phyloP scores from a whole-genome alignment of 805 yeast genomes.

The Candida tibetensis region DNA sequence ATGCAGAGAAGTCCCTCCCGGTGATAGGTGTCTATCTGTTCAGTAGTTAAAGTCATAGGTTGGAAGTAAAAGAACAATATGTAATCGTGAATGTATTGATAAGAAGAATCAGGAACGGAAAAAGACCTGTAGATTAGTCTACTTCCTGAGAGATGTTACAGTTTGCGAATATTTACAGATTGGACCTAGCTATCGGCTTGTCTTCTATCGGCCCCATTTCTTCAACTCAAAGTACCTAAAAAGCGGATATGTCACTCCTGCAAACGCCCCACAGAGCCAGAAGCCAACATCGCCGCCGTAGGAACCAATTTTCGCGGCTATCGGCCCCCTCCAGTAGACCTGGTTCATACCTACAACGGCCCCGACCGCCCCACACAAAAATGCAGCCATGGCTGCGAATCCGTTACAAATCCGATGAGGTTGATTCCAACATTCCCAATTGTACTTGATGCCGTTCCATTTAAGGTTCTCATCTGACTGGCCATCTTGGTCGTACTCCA shows the following conservation, averaged over 20 bases:
- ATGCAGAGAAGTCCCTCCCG: conserved; percentile 62
- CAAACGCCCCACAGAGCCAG: conserved; percentile 19
- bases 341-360: conserved; percentile 24
- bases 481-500: conserved; percentile 6
- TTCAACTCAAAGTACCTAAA: conserved; percentile 15
- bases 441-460: conserved; percentile 16
- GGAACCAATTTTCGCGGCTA: conserved; percentile 14
- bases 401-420: conserved; percentile 22
- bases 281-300: conserved; percentile 21
- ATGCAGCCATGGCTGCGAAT: conserved; percentile 13
- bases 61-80: no score
- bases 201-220: conserved; percentile 17
- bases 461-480: conserved; percentile 3
- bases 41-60: conserved; percentile 25
- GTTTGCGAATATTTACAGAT: no score
- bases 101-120: no score
- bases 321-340: conserved; percentile 17
- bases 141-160: no score
- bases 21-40: conserved; percentile 50
- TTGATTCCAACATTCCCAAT: conserved; percentile 31
- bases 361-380: conserved; percentile 17
- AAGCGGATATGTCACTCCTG: conserved; percentile 15
- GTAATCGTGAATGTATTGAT: neutral
- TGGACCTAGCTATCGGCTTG: no score
- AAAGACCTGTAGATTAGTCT: no score